Conservation (phyloP, 257 asterid genomes). For the Salvia miltiorrhiza region DNA sequence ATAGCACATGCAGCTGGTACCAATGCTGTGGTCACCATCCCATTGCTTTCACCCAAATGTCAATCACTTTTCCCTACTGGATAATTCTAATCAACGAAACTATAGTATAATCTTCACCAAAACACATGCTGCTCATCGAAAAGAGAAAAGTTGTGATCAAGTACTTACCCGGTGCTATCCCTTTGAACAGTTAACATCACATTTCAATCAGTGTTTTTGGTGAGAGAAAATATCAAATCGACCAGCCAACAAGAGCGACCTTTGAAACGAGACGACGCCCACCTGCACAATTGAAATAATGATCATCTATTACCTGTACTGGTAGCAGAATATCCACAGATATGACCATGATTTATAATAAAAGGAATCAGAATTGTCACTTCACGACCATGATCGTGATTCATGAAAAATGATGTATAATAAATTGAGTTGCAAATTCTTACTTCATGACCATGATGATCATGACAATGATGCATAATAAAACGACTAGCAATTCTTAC, state of each 20-base stretch:
- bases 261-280: constrained; percentile 2
- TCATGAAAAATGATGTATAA: neutral
- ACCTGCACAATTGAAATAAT: neutral
- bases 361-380: neutral
- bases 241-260: constrained; percentile 5
- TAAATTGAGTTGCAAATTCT: neutral
- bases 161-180: constrained; percentile 25
- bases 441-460: neutral
- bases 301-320: neutral
- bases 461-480: neutral
- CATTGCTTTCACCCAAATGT: constrained; percentile 1
- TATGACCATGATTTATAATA: neutral
- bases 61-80: neutral
- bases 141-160: constrained; percentile 1
- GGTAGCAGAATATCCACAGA: neutral
- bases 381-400: neutral
- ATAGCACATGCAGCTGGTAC: constrained; percentile 8
- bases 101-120: neutral
- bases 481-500: neutral
- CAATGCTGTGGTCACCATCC: constrained; percentile 11
- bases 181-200: constrained; percentile 32
- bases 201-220: constrained; percentile 15
- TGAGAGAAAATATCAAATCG: constrained; percentile 20
- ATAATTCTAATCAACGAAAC: neutral
- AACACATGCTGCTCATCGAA: constrained; percentile 13